These are phyloP conservation scores for Gastrolobium bilobum DNA, from an alignment of 306 rosid genomes.

Conservation along the genomic window DNA sequence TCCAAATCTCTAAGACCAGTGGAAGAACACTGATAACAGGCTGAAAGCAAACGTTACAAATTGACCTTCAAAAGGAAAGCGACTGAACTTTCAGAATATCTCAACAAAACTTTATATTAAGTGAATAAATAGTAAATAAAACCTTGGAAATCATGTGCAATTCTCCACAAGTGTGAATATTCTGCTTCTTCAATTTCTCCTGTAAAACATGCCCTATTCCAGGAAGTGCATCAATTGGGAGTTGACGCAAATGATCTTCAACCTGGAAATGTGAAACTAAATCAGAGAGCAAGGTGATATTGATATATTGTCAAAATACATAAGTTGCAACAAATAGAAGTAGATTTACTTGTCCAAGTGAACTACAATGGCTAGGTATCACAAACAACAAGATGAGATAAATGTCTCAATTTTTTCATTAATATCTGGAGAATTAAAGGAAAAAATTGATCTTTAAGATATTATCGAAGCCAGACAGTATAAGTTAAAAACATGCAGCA, in stretches of 20 bases:
- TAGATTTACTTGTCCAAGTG: constrained; percentile 34
- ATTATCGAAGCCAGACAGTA: constrained; percentile 8
- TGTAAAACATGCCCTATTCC: constrained; percentile 84
- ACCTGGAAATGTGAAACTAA: constrained; percentile 62
- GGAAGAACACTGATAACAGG: constrained; percentile 22
- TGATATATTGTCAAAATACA: constrained; percentile 42
- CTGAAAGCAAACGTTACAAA: constrained; percentile 38
- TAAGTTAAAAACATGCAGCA: constrained; percentile 14
- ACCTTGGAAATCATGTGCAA: constrained; percentile 82
- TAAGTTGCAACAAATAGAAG: constrained; percentile 10
- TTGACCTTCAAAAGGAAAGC: constrained; percentile 25
- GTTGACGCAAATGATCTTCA: constrained; percentile 73
- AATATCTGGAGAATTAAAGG: constrained; percentile 4
- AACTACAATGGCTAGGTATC: constrained; percentile 37
- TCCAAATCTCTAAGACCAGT: constrained; percentile 10
- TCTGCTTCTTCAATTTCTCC: constrained; percentile 81
- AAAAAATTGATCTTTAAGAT: constrained; percentile 25
- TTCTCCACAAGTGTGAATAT: constrained; percentile 78
- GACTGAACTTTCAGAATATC: constrained; percentile 32
- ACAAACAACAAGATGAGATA: constrained; percentile 21
- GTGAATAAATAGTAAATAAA: constrained; percentile 28
- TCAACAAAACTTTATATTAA: constrained; percentile 38
- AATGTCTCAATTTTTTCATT: constrained; percentile 27
- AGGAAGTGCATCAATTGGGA: constrained; percentile 87
- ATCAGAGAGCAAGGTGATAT: constrained; percentile 35